Base-by-base conservation (phyloP, 768 basidiomycete genomes). In the Naganishia kalamii region DNA sequence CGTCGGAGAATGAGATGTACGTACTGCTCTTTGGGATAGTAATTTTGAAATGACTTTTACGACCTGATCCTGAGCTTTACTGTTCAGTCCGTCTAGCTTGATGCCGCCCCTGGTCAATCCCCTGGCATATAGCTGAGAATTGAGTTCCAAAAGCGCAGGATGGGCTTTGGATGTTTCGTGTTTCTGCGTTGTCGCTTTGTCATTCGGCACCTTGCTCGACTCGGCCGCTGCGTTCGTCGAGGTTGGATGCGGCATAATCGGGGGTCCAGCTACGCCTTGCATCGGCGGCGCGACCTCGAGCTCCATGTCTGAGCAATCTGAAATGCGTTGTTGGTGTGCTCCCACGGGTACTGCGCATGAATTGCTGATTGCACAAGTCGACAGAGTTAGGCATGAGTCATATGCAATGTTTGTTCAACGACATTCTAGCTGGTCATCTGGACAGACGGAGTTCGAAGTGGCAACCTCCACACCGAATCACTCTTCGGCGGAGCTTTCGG, bases 1-100 rank as follows among this genome's bases (percentile, higher is more conserved):
- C 3, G 46, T 27, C 17, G 30, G 40, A 1, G 8, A 19, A 15
- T 7, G 23, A 40, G 15, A 3, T 17, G 15, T n/a, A 68, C 70
- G 37, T 13, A 71, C 70, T 19, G 59, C 52, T 29, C 70, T 59
- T 33, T 67, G 64, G n/a, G 63, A 64, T 17, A 71, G 66, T 46
- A 70, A 49, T 4, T 60, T 50, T 4, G 44, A 59, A 19, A 71
- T 27, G n/a, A 68, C 66, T 49, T 67, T 62, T 11, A 66, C 33
- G 5, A 70, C 50, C n/a, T 62, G 44, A 25, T 65, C 69, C 25
- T 57, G 50, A 5, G 68, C 65, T 46, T 49, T 57, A 17, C 62
- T 30, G 15, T 64, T 50, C 30, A 71, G 59, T 13, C 61, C 68
- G 3, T 65, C 49, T 4, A 71, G 62, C 19, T 69, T 63, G 19